Evolutionary conservation across 2,329 filamentous ascomycete genomes (phyloP).

Genomic region (Arthrobotrys conoides): DNA sequence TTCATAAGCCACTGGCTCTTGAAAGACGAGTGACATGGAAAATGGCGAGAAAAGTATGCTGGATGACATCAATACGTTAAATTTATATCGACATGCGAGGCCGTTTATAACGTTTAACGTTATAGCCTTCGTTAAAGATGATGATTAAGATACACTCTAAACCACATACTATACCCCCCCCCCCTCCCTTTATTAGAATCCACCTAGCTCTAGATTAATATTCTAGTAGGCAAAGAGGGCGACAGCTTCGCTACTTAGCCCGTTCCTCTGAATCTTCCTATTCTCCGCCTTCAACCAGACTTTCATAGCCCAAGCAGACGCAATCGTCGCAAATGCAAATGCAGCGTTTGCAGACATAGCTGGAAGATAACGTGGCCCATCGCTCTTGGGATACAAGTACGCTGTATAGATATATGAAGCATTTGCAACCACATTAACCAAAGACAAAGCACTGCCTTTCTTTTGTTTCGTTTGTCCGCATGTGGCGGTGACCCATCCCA

Average conservation of each 20-base stretch:
- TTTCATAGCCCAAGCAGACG: constrained; percentile 69
- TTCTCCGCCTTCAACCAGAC: constrained; percentile 68
- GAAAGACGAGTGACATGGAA: too few species aligned
- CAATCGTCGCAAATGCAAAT: constrained; percentile 68
- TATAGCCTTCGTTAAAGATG: background rate
- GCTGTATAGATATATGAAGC: constrained; percentile 71
- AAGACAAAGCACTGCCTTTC: constrained; percentile 69
- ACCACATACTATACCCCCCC: background rate
- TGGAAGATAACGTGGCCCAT: constrained; percentile 69
- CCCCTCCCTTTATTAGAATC: background rate
- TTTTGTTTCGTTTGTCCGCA: constrained; percentile 71
- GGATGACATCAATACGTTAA: background rate
- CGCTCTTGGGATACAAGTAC: constrained; percentile 70
- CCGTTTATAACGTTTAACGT: too few species aligned
- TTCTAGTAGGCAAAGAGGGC: constrained; percentile 36
- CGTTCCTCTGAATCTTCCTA: constrained; percentile 66
- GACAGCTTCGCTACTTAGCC: constrained; percentile 29
- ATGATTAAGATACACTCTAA: background rate
- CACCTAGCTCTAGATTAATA: background rate
- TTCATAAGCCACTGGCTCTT: too few species aligned
- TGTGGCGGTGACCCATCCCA: constrained; percentile 69
- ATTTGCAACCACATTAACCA: constrained; percentile 70
- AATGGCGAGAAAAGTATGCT: background rate
- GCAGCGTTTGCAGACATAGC: constrained; percentile 69
- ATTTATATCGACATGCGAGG: background rate